Percentiles rank a stretch among this genome's conserved stretches.
These are phyloP conservation scores for Metahyphopichia silvanorum DNA, from an alignment of 805 yeast genomes.

Conservation along the genomic window DNA sequence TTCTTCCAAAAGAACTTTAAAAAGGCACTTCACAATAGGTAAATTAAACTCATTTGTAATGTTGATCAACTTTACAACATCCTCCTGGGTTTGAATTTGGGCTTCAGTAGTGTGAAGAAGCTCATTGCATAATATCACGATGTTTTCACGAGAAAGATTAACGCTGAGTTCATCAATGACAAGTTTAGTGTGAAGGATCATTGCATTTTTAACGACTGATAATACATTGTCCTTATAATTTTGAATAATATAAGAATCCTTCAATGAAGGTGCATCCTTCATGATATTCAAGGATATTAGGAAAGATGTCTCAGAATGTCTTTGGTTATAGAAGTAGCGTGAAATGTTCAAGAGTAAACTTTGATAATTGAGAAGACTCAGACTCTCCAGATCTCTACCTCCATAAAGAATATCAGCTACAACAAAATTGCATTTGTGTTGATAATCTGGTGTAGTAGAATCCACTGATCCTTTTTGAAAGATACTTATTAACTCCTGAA, in stretches of 20 bases:
- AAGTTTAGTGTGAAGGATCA: slow-evolving; percentile 15
- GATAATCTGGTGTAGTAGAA: not conserved
- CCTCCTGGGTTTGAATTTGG: slow-evolving; percentile 5
- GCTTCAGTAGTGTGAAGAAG: slow-evolving; percentile 5
- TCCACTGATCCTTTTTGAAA: slow-evolving; percentile 5
- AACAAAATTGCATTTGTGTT: slow-evolving; percentile 4
- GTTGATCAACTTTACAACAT: slow-evolving; percentile 12
- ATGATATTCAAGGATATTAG: slow-evolving; percentile 10
- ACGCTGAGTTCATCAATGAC: slow-evolving; percentile 18
- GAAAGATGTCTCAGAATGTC: slow-evolving; percentile 9
- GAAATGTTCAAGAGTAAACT: slow-evolving; percentile 9
- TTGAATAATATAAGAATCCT: slow-evolving; percentile 3
- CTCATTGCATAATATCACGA: slow-evolving; percentile 15
- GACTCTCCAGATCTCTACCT: not conserved
- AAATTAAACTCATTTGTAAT: slow-evolving; percentile 32
- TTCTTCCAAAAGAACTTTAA: slow-evolving; percentile 13
- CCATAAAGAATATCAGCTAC: slow-evolving; percentile 9
- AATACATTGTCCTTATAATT: slow-evolving; percentile 7
- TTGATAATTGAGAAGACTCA: slow-evolving; percentile 7
- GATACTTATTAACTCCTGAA: slow-evolving; percentile 9
- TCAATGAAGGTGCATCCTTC: slow-evolving; percentile 4
- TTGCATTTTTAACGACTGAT: slow-evolving; percentile 8
- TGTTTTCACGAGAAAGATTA: slow-evolving; percentile 12
- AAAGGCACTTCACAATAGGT: slow-evolving; percentile 27
- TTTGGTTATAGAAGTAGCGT: slow-evolving; percentile 10